Conservation (phyloP, 495 filamentous ascomycete genomes). For the Lasiosphaeria hispida region DNA sequence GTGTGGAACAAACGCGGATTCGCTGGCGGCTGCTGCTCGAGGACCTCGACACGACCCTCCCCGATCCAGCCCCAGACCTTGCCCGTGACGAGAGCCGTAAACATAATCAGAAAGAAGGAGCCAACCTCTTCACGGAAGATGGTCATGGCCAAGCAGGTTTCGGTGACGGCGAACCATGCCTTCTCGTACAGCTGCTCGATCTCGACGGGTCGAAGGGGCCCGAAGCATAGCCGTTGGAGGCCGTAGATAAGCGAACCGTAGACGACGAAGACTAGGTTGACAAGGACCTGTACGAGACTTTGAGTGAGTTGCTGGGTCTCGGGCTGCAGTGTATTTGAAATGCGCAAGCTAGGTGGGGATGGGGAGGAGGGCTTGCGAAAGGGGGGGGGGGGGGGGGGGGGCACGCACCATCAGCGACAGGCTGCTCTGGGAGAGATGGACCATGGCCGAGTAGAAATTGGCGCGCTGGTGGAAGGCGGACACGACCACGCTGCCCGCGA, state of each 20-base stretch:
- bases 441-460: constrained; percentile 96
- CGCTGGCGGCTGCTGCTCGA: constrained; percentile 92
- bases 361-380: not conserved
- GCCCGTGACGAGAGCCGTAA: constrained; percentile 82
- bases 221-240: constrained; percentile 87
- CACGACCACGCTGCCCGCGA: constrained; percentile 48
- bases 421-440: constrained; percentile 93
- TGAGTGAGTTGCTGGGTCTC: constrained; percentile 9
- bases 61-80: constrained; percentile 99
- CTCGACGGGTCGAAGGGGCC: constrained; percentile 86
- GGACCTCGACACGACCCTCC: constrained; percentile 86
- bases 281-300: constrained; percentile 65
- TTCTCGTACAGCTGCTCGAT: constrained; percentile 96
- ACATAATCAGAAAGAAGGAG: constrained; percentile 93
- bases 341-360: not conserved
- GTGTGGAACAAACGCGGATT: constrained; percentile 89
- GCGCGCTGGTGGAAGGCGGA: constrained; percentile 91
- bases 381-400: constrained; percentile 9
- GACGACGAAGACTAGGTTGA: constrained; percentile 78
- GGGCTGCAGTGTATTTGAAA: not conserved
- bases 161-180: constrained; percentile 94
- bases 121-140: constrained; percentile 95
- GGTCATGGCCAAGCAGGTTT: constrained; percentile 98
- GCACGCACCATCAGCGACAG: constrained; percentile 80
- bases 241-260: constrained; percentile 76